Evolutionary conservation across 192 early-diverging fungal species (phyloP).

Genomic region (Nowakowskiella sp.): DNA sequence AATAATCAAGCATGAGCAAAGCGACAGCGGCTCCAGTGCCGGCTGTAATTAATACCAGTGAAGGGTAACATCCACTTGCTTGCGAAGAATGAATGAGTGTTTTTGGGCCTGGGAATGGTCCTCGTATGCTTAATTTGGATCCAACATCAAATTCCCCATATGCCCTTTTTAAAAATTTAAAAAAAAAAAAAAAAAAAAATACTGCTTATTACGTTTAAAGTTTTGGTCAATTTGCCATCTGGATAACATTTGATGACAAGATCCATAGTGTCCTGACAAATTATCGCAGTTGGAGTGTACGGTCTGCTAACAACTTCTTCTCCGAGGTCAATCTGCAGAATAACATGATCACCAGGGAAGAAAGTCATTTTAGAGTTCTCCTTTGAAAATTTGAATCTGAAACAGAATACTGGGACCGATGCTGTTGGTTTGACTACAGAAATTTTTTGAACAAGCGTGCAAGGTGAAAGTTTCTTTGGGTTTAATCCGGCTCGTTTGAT

Average conservation of each 20-base stretch:
- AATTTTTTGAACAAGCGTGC: not conserved
- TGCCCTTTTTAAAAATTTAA: not conserved
- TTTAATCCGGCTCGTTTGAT: not conserved
- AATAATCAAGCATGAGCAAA: not conserved
- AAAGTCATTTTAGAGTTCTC: not conserved
- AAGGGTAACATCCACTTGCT: not conserved
- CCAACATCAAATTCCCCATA: not conserved
- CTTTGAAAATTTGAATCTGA: not conserved
- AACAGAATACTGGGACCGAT: not conserved
- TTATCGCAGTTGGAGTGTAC: not conserved
- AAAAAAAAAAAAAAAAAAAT: not conserved
- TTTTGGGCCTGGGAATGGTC: not conserved
- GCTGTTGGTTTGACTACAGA: not conserved
- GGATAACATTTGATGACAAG: not conserved
- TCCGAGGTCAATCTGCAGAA: not conserved
- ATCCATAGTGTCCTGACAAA: no score
- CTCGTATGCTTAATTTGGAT: not conserved
- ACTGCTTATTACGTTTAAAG: not conserved
- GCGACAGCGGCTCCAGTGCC: not conserved
- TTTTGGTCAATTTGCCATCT: not conserved
- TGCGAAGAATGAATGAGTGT: not conserved
- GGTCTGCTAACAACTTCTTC: not conserved
- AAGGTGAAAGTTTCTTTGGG: not conserved
- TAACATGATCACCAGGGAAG: not conserved
- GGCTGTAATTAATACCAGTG: not conserved